Base-by-base conservation (phyloP, 257 asterid species). In the Solanum pinnatisectum region DNA sequence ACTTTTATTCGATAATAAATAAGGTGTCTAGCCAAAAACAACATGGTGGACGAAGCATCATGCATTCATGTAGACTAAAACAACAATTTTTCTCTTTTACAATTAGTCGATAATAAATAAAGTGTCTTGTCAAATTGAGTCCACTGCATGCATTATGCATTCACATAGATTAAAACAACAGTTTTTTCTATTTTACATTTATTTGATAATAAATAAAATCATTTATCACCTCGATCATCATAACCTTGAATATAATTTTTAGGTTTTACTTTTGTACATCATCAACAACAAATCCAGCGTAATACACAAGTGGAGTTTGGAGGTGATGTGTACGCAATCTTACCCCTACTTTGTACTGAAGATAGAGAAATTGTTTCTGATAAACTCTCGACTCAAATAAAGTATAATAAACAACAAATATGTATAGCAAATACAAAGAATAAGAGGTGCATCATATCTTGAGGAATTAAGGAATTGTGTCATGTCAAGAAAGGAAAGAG, bases 381-480 rank as follows among this genome's bases (percentile, higher is more conserved):
- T 6, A 14, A 52, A 4, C 37, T 6, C 23, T 68, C 5, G 0
- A 32, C 0, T 30, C 37, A 13, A 27, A 22, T 30, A 27, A 68
- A 1, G 0, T 23, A 30, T 68, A 7, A 68, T 32, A 68, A 68
- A 68, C 0, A 30, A 68, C 2, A 7, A 68, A 23, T 68, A 68
- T 27, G 2, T 8, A 15, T 4, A 63, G 30, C 6, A 14, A 30
- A 30, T 5, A 68, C 37, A 68, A 27, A 25, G 35, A 67, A 65
- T 8, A 25, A 68, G 74, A 68, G 74, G 74, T 68, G 37, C 65
- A 44, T 79, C 85, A 44, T 27, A 79, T 78, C 36, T 78, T 78
- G 23, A 42, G 37, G 84, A 78, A 78, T 78, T 42, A 16, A 79
- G 65, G 84, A 44, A 79, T 44, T 44, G 40, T 79, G 85, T 79